Evolutionary conservation across 2,329 filamentous ascomycete species (phyloP), one percentile per base, ranked within the genome.

Genomic region (Diaporthe humulicola): DNA sequence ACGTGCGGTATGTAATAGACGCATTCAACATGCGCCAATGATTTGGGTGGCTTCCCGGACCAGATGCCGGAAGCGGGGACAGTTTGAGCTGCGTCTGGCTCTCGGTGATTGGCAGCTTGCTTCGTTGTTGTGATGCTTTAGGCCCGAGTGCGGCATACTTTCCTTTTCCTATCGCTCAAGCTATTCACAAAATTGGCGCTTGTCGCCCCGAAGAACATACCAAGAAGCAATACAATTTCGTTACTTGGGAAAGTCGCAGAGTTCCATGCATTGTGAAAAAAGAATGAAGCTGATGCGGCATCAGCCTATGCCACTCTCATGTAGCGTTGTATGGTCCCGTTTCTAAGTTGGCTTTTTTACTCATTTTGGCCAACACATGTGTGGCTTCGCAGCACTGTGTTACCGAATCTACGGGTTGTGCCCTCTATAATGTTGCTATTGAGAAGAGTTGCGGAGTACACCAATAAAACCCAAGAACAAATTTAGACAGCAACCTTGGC

Each of bases 11-110:
- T 54, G 6, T 8, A 5, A 28, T 25, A 7, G 60, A 22, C 64
- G 48, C 48, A 69, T 69, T 28, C 64, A 69, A 69, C 64, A 69
- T 69, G 64, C 22, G 64, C n/a, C 64, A 3, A 19, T 38, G 45
- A 52, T 14, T 36, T 19, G 45, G 28, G 30, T 22, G 48, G 22
- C 17, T 54, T 40, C 4, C 48, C 15, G 64, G 5, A 36, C 33
- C 33, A n/a, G n/a, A 9, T 22, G 48, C 33, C 6, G 14, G n/a
- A 40, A 8, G 48, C 15, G 30, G 15, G 6, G 8, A 8, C 2
- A 28, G 15, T 22, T 9, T 28, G 19, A 3, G 14, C 7, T 4
- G 14, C 19, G 48, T 40, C 48, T 40, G 33, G 9, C n/a, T 40
- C 28, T 38, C 2, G 33, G 10, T 15, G 2, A 28, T 7, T 4